phyloP scores from a whole-genome alignment of 345 rosid species.

The Linum tenue region DNA sequence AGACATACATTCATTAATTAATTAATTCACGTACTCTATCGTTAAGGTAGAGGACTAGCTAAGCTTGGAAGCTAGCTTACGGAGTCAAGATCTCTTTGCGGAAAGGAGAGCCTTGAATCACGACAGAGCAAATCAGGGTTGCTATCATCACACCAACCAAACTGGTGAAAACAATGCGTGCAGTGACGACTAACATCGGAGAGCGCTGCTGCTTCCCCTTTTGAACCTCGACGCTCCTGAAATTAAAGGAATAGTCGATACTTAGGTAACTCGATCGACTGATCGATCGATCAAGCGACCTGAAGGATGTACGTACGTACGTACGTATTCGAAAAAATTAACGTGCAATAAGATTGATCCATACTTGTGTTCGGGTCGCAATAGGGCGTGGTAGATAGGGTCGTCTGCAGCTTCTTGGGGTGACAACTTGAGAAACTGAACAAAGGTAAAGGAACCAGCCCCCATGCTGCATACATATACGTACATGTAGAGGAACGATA shows the following conservation, averaged over 20 bases:
- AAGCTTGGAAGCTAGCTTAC: conserved; percentile 52
- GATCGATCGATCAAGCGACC: not conserved
- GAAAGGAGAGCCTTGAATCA: conserved; percentile 76
- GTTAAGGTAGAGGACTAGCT: too few species aligned
- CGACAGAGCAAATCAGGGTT: conserved; percentile 56
- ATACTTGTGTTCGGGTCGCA: conserved; percentile 42
- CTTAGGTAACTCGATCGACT: too few species aligned
- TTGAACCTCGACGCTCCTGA: conserved; percentile 30
- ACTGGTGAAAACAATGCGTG: conserved; percentile 47
- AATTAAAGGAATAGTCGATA: too few species aligned
- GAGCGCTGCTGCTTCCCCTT: conserved; percentile 29
- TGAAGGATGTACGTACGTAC: not conserved
- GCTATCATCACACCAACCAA: conserved; percentile 64
- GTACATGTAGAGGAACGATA: not conserved
- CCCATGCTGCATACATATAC: not conserved
- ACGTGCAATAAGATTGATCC: conserved; percentile 13
- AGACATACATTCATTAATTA: not conserved
- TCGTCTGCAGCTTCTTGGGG: conserved; percentile 56
- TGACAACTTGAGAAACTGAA: conserved; percentile 13
- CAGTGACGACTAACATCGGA: conserved; percentile 27
- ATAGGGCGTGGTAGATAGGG: conserved; percentile 56
- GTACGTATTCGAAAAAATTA: not conserved
- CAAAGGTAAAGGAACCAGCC: not conserved
- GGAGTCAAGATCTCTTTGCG: conserved; percentile 73
- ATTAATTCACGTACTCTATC: too few species aligned